A percentile compares a stretch with the other conserved stretches of the same genome.
Evolutionary conservation across 2,329 filamentous ascomycete genomes (phyloP).

Genomic region (Phyllosticta paracitricarpa): DNA sequence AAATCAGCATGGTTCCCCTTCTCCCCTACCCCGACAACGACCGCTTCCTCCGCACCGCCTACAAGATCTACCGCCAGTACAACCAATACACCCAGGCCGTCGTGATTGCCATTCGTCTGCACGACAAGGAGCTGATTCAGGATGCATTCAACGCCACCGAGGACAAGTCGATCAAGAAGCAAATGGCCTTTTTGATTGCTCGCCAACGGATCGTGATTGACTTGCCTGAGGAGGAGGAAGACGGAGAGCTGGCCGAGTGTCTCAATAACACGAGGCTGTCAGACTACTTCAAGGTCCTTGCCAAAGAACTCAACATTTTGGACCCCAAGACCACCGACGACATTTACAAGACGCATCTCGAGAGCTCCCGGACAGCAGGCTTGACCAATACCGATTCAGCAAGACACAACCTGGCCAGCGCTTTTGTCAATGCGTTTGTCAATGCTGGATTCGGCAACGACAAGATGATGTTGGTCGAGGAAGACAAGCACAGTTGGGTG

Average conservation of each 20-base stretch:
- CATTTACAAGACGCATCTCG: slow-evolving; percentile 98
- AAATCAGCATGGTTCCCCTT: slow-evolving; percentile 76
- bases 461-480: slow-evolving; percentile 92
- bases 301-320: slow-evolving; percentile 91
- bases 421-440: slow-evolving; percentile 93
- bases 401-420: slow-evolving; percentile 87
- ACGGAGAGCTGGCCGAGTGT: slow-evolving; percentile 68
- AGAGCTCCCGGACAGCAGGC: slow-evolving; percentile 85
- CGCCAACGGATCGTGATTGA: slow-evolving; percentile 83
- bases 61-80: slow-evolving; percentile 88
- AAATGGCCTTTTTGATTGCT: slow-evolving; percentile 86
- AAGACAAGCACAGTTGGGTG: slow-evolving; percentile 80
- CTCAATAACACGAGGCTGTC: slow-evolving; percentile 79
- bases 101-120: slow-evolving; percentile 84
- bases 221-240: slow-evolving; percentile 55
- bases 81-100: slow-evolving; percentile 90
- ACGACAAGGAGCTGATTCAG: slow-evolving; percentile 74
- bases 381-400: slow-evolving; percentile 94
- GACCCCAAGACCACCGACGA: slow-evolving; percentile 96
- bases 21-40: slow-evolving; percentile 97
- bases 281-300: slow-evolving; percentile 87
- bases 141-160: slow-evolving; percentile 70
- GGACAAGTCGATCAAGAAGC: slow-evolving; percentile 77
- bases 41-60: slow-evolving; percentile 83
- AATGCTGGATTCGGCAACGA: slow-evolving; percentile 93